phyloP scores from a whole-genome alignment of 2,329 filamentous ascomycete genomes.

The Aureobasidium melanogenum region DNA sequence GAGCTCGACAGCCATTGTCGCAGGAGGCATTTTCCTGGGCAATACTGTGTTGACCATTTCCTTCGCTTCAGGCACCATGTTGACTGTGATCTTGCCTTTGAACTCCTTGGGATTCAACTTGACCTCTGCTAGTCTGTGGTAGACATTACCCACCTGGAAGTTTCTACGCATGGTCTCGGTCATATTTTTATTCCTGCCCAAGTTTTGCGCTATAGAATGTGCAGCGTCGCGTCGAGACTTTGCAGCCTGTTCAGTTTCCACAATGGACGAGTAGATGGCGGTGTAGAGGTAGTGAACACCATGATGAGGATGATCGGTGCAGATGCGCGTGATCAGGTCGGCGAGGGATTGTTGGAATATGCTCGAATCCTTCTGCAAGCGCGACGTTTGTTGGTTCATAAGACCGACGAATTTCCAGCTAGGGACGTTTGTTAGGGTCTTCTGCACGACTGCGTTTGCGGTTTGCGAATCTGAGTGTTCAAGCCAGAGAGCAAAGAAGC shows the following conservation, averaged over 20 bases:
- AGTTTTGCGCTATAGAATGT: slow-evolving; percentile 52
- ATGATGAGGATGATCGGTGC: slow-evolving; percentile 87
- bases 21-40: slow-evolving; percentile 59
- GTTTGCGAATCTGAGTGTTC: slow-evolving; percentile 68
- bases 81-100: slow-evolving; percentile 44
- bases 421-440: slow-evolving; percentile 63
- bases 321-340: slow-evolving; percentile 71
- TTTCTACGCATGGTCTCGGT: slow-evolving; percentile 60
- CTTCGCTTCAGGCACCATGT: slow-evolving; percentile 41
- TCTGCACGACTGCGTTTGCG: slow-evolving; percentile 68
- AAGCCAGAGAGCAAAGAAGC: slow-evolving; percentile 91
- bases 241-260: slow-evolving; percentile 62
- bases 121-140: slow-evolving; percentile 55
- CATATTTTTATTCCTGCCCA: slow-evolving; percentile 46
- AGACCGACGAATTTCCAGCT: slow-evolving; percentile 86
- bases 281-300: slow-evolving; percentile 97
- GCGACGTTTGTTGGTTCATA: slow-evolving; percentile 95
- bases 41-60: neutral
- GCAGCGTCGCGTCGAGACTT: slow-evolving; percentile 67
- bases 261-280: slow-evolving; percentile 53
- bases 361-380: slow-evolving; percentile 61
- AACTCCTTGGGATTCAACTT: slow-evolving; percentile 28
- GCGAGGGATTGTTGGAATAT: slow-evolving; percentile 70
- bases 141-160: slow-evolving; percentile 62
- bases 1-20: slow-evolving; percentile 77